Conservation (phyloP, 2,329 filamentous ascomycete genomes). For the Tothia fuscella region DNA sequence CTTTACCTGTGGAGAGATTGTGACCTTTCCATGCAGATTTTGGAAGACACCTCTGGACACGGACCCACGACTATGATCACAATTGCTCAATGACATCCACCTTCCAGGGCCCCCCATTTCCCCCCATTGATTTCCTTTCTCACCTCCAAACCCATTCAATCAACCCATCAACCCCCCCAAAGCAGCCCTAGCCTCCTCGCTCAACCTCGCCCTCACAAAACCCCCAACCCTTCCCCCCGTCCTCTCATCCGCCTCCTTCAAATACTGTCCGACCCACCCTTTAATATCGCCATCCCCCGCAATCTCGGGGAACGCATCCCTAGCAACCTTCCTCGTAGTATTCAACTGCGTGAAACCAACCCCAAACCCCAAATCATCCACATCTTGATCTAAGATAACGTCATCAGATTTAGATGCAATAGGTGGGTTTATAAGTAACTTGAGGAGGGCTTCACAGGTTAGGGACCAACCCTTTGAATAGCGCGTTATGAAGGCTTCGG, state of each 20-base stretch:
- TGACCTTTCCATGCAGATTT: too few species aligned
- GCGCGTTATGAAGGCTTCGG: conserved; percentile 65
- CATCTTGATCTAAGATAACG: conserved; percentile 72
- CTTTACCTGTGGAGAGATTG: too few species aligned
- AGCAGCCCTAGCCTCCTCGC: conserved; percentile 27
- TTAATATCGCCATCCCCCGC: conserved; percentile 67
- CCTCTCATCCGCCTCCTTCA: conserved; percentile 65
- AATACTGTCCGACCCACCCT: conserved; percentile 68
- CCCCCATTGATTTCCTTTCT: background rate
- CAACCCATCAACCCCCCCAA: conserved; percentile 17
- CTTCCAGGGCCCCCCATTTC: background rate
- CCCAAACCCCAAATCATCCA: conserved; percentile 90
- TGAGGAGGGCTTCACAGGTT: conserved; percentile 80
- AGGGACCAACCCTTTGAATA: conserved; percentile 68
- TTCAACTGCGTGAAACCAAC: conserved; percentile 89
- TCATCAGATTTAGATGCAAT: conserved; percentile 54
- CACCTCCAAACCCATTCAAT: background rate
- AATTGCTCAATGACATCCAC: too few species aligned
- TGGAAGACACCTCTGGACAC: background rate
- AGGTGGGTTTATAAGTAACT: conserved; percentile 80
- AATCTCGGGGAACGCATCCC: conserved; percentile 79
- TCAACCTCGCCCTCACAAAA: conserved; percentile 61
- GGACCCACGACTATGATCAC: background rate
- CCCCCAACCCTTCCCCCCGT: conserved; percentile 57
- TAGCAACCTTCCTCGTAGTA: conserved; percentile 64